A percentile compares a stretch with the other conserved stretches of the same genome.
These are phyloP conservation scores for Lobosporangium transversale DNA, from an alignment of 192 early-diverging fungal genomes.

Conservation along the genomic window DNA sequence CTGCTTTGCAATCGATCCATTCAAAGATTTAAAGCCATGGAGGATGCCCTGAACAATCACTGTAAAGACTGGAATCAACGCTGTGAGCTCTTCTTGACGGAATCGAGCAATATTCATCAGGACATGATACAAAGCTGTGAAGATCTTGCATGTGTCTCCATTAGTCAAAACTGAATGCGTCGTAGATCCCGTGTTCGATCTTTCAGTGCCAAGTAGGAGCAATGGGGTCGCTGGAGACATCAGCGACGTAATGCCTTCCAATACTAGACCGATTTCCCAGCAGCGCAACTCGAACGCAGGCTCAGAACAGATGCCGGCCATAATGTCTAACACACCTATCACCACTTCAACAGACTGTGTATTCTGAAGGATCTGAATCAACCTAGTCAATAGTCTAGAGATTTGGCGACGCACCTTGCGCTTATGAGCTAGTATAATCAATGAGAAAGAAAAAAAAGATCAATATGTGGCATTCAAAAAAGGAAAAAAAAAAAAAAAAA, in stretches of 20 bases:
- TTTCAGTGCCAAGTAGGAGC: constrained; percentile 24
- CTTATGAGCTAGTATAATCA: constrained; percentile 44
- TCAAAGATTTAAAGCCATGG: constrained; percentile 66
- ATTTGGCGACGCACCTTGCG: constrained; percentile 50
- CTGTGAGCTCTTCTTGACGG: constrained; percentile 60
- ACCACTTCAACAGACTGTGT: constrained; percentile 51
- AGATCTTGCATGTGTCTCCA: constrained; percentile 53
- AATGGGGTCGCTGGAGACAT: constrained; percentile 57
- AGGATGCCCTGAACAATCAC: constrained; percentile 64
- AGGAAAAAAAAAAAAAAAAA: neutral
- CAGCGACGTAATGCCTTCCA: constrained; percentile 42
- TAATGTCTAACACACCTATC: constrained; percentile 39
- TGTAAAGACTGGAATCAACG: constrained; percentile 61
- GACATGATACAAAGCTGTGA: constrained; percentile 60
- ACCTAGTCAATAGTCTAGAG: constrained; percentile 41
- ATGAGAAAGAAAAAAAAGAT: neutral
- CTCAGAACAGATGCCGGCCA: constrained; percentile 51
- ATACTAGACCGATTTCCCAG: constrained; percentile 44
- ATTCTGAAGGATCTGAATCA: constrained; percentile 51
- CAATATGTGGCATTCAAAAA: neutral
- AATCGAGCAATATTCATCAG: constrained; percentile 59
- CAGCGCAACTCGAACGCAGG: constrained; percentile 30
- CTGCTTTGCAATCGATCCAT: constrained; percentile 57
- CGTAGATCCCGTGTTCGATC: neutral
- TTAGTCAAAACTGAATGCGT: constrained; percentile 20